phyloP scores from a whole-genome alignment of 1,139 yeast genomes.

The Sugiyamaella japonica region DNA sequence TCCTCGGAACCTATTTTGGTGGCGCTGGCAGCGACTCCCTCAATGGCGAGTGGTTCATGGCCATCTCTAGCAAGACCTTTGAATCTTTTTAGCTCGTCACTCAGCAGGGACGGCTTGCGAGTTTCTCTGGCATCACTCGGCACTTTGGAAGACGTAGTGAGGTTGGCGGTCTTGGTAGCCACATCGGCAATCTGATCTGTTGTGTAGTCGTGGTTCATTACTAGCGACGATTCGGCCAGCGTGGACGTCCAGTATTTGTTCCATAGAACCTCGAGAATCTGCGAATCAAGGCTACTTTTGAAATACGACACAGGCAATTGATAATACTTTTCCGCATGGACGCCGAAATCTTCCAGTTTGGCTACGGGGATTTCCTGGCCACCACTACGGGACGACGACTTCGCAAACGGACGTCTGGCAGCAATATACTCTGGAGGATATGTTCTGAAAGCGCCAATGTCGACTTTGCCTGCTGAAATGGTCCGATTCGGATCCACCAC shows the following conservation, averaged over 20 bases:
- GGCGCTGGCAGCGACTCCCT: constrained; percentile 28
- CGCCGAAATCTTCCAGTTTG: constrained; percentile 64
- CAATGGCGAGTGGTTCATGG: constrained; percentile 6
- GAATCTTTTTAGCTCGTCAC: neutral
- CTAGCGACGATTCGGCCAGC: constrained; percentile 37
- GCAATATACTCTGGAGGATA: constrained; percentile 50
- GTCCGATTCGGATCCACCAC: constrained; percentile 85
- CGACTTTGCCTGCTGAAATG: constrained; percentile 62
- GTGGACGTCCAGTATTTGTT: constrained; percentile 53
- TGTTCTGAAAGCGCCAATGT: constrained; percentile 91
- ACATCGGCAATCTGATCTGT: constrained; percentile 39
- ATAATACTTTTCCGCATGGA: constrained; percentile 70
- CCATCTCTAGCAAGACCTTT: neutral
- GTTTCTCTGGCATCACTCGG: neutral
- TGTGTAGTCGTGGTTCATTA: constrained; percentile 39
- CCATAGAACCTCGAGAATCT: constrained; percentile 50
- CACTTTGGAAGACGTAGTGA: constrained; percentile 3
- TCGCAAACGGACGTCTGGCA: constrained; percentile 15
- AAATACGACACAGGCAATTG: constrained; percentile 66
- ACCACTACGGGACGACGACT: neutral
- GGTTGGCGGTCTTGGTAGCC: constrained; percentile 29
- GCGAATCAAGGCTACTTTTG: constrained; percentile 54
- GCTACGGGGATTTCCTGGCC: constrained; percentile 45
- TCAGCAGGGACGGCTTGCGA: constrained; percentile 1
- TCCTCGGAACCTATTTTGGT: constrained; percentile 38